Conservation (phyloP, 2,329 filamentous ascomycete genomes). For the Thielaviopsis populi region DNA sequence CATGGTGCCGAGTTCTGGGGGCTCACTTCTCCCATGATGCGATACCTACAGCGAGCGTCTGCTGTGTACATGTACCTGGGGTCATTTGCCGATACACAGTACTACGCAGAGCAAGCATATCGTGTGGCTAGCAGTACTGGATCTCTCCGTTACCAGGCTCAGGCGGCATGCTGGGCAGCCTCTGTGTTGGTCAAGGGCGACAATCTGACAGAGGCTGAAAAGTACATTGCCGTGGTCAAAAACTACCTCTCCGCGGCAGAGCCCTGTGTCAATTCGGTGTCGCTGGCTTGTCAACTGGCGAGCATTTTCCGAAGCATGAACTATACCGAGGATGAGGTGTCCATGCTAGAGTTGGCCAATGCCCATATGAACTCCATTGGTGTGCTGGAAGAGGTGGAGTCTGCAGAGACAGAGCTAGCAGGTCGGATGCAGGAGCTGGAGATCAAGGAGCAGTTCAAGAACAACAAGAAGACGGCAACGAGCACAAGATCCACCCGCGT, state of each 20-base stretch:
- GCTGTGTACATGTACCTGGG: constrained; percentile 70
- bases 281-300: constrained; percentile 39
- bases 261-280: constrained; percentile 16
- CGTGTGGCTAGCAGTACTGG: constrained; percentile 58
- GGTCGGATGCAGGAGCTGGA: constrained; percentile 25
- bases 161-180: constrained; percentile 40
- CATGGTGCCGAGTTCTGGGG: constrained; percentile 57
- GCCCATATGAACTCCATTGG: constrained; percentile 26
- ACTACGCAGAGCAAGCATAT: constrained; percentile 71
- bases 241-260: constrained; percentile 3
- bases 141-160: constrained; percentile 42
- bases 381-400: not conserved
- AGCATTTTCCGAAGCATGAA: constrained; percentile 38
- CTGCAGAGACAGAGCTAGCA: constrained; percentile 11
- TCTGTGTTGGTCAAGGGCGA: constrained; percentile 43
- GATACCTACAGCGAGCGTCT: constrained; percentile 57
- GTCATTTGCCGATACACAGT: constrained; percentile 73
- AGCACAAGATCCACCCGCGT: constrained; percentile 18
- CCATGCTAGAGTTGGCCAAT: constrained; percentile 36
- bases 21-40: constrained; percentile 58
- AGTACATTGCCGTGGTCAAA: constrained; percentile 12
- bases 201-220: constrained; percentile 10
- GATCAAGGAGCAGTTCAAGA: constrained; percentile 20
- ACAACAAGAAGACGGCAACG: not conserved
- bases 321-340: constrained; percentile 29